phyloP scores from a whole-genome alignment of 177 flowering plant genomes.

The Telopea speciosissima region DNA sequence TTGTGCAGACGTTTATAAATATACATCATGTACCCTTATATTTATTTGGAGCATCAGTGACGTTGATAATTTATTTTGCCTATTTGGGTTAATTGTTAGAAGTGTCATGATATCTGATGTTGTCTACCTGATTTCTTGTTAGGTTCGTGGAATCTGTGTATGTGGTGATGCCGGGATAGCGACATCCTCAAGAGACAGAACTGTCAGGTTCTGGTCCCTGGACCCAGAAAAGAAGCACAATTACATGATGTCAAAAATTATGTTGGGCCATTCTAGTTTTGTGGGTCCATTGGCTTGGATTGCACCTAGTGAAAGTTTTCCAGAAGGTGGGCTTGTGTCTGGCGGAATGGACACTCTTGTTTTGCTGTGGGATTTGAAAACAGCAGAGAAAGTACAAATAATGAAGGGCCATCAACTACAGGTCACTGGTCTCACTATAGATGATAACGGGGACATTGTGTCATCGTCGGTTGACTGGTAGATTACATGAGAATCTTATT shows the following conservation, averaged over 20 bases:
- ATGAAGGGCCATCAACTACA: slow-evolving; percentile 79
- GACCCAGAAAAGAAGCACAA: slow-evolving; percentile 41
- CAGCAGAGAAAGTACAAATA: slow-evolving; percentile 54
- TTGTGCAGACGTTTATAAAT: neutral
- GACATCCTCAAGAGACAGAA: slow-evolving; percentile 83
- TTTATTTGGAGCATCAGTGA: too few species aligned
- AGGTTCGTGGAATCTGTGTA: slow-evolving; percentile 91
- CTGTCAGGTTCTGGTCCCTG: slow-evolving; percentile 72
- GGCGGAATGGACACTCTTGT: slow-evolving; percentile 96
- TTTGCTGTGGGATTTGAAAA: slow-evolving; percentile 76
- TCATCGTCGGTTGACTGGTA: slow-evolving; percentile 87
- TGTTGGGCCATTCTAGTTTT: slow-evolving; percentile 86
- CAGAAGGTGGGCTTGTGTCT: slow-evolving; percentile 81
- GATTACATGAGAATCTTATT: slow-evolving; percentile 10
- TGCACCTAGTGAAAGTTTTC: slow-evolving; percentile 51
- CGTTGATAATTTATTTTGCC: neutral
- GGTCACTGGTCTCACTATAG: slow-evolving; percentile 74
- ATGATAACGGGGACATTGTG: slow-evolving; percentile 53
- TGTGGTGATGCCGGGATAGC: slow-evolving; percentile 75
- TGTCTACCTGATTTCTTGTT: slow-evolving; percentile 3
- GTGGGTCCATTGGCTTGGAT: slow-evolving; percentile 95
- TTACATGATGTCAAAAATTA: slow-evolving; percentile 38
- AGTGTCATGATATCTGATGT: neutral
- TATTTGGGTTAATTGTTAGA: neutral
- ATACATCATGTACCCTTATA: neutral